These are phyloP conservation scores for Candida broadrunensis DNA, from an alignment of 805 yeast species.

Conservation along the genomic window DNA sequence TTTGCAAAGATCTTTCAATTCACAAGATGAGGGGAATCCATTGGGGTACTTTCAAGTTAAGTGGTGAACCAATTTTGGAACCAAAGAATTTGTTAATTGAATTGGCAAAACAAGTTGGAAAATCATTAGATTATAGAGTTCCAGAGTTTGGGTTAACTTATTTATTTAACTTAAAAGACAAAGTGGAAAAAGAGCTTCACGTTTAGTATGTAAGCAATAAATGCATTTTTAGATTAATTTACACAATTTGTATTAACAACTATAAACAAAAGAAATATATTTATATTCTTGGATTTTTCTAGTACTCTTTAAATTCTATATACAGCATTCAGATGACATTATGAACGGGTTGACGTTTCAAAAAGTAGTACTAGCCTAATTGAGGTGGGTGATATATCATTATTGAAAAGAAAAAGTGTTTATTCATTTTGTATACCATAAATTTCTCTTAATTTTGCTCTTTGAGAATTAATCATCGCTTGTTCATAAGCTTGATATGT, in stretches of 20 bases:
- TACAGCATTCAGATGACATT: background rate
- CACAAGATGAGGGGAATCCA: constrained; percentile 79
- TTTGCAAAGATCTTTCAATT: constrained; percentile 62
- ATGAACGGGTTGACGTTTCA: background rate
- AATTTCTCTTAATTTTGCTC: constrained; percentile 25
- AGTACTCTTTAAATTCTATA: background rate
- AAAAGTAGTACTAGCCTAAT: background rate
- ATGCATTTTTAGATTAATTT: no score
- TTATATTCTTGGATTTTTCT: no score
- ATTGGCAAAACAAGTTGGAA: constrained; percentile 42
- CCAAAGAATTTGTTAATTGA: constrained; percentile 62
- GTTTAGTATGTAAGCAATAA: background rate
- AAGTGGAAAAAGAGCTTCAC: constrained; percentile 13
- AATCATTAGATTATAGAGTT: constrained; percentile 43
- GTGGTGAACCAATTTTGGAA: constrained; percentile 84
- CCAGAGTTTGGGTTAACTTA: constrained; percentile 79
- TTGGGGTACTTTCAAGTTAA: constrained; percentile 92
- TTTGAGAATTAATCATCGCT: constrained; percentile 27
- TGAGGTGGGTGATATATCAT: background rate
- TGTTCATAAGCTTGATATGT: constrained; percentile 27
- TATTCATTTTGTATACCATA: constrained; percentile 14
- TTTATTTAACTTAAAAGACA: constrained; percentile 40
- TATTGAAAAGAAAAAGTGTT: no score
- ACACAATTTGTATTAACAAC: no score
- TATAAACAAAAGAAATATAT: no score